Evolutionary conservation across 2,329 filamentous ascomycete genomes (phyloP).

Genomic region (Venturia oleaginea): DNA sequence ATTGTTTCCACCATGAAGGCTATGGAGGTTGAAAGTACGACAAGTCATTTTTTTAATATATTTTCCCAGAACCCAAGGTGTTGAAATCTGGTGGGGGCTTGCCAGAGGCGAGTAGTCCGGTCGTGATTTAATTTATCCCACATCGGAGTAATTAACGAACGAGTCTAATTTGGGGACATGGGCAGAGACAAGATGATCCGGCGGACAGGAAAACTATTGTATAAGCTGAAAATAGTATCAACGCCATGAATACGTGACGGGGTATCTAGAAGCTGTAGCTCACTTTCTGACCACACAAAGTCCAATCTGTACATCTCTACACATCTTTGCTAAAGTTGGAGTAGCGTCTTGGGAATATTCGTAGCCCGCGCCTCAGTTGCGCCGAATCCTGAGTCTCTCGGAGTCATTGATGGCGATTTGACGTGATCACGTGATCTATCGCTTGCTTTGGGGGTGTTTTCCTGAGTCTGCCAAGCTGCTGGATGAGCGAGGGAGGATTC

Average conservation of each 20-base stretch:
- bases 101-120: background rate
- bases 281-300: background rate
- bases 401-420: background rate
- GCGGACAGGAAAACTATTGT: background rate
- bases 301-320: background rate
- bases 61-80: background rate
- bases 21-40: background rate
- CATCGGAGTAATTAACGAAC: background rate
- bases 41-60: background rate
- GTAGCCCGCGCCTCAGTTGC: background rate
- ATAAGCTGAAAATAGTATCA: background rate
- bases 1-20: background rate
- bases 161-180: background rate
- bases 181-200: background rate
- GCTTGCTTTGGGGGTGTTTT: too few relatives aligned
- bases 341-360: background rate
- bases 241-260: background rate
- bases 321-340: too few relatives aligned
- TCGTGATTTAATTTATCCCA: background rate
- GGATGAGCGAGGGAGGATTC: background rate
- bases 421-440: background rate
- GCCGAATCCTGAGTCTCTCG: background rate
- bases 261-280: background rate
- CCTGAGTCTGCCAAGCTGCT: background rate
- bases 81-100: background rate